Evolutionary conservation across 2,329 filamentous ascomycete genomes (phyloP), one percentile per base, ranked within the genome.

Genomic region (Trichoderma afroharzianum): DNA sequence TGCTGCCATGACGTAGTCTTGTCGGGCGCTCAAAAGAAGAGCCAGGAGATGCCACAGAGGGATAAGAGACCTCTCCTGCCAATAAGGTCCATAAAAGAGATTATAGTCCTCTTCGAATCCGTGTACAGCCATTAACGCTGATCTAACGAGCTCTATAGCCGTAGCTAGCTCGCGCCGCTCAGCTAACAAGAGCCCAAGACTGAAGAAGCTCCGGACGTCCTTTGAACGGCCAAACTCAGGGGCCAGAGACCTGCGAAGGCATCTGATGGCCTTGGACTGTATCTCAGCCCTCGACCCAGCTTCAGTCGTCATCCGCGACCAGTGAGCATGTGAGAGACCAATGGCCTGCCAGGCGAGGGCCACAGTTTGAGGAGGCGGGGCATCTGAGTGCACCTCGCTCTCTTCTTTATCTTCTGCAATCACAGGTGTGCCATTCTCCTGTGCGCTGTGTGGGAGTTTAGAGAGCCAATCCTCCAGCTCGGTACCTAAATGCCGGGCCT

Each of bases 1-100:
- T 32, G 89, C 88, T 2, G 96, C 95, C 80, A 93, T 92, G 63
- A 89, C 84, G 76, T 93, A 97, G 74, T 98, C 94, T 75, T 97
- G 92, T 74, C 93, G 90, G 1, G 94, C 93, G 75, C 93, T 97
- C 33, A 98, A 83, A 26, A 98, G 85, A 28, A 99, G 85, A 0
- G 94, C 91, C 61, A 99, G 86, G 18, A 99, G 86, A 83, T 99
- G 96, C 95, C 96, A 98, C 28, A 98, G 82, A 3, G 95, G 91
- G 28, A 98, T 90, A 39, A 91, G 81, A 7, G 88, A 86, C 61
- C 89, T 85, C 78, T 94, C 90, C 70, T 89, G 86, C 87, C 86
- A 89, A 74, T 86, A 88, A 2, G 84, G 83, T 0, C 86, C 85
- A 63, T 84, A 81, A 53, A 82, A 79, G 4, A 84, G 76, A 57